A percentile compares a stretch with the other conserved stretches of the same genome.
Conservation (phyloP, 2,329 filamentous ascomycete species). For the Ascochyta pisi region DNA sequence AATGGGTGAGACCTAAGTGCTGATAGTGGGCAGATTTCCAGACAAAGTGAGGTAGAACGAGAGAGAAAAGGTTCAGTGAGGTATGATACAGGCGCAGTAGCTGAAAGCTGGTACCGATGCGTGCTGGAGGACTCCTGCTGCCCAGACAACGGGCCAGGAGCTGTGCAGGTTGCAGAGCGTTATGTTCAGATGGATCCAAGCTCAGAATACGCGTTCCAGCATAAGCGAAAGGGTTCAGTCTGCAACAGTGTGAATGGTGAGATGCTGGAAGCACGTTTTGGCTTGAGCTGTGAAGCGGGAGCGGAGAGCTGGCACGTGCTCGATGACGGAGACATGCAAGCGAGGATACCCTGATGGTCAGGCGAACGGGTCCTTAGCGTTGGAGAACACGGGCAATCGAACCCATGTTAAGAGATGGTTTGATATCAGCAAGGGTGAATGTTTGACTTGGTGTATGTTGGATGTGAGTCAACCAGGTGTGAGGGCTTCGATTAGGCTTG, state of each 20-base stretch:
- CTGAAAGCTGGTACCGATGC: not conserved
- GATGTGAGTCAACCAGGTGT: not conserved
- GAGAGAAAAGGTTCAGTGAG: not conserved
- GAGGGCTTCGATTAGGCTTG: not conserved
- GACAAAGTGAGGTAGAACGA: not conserved
- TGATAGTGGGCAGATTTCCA: not conserved
- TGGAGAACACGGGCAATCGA: not conserved
- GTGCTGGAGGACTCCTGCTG: not conserved
- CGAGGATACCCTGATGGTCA: constrained; percentile 8
- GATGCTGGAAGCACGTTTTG: constrained; percentile 14
- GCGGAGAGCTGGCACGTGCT: constrained; percentile 29
- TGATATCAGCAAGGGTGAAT: not conserved
- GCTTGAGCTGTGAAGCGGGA: constrained; percentile 21
- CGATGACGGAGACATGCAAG: constrained; percentile 11
- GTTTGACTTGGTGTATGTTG: not conserved
- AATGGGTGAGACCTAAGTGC: too few species aligned
- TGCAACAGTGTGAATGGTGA: constrained; percentile 10
- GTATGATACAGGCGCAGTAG: not conserved
- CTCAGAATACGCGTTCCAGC: not conserved
- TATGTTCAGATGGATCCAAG: not conserved
- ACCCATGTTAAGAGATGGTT: not conserved
- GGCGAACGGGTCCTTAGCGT: not conserved
- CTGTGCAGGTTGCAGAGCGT: not conserved
- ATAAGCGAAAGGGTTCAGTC: not conserved
- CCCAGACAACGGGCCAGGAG: not conserved